Evolutionary conservation across 2,329 filamentous ascomycete genomes (phyloP).

Genomic region (Sclerotinia sclerotiorum): DNA sequence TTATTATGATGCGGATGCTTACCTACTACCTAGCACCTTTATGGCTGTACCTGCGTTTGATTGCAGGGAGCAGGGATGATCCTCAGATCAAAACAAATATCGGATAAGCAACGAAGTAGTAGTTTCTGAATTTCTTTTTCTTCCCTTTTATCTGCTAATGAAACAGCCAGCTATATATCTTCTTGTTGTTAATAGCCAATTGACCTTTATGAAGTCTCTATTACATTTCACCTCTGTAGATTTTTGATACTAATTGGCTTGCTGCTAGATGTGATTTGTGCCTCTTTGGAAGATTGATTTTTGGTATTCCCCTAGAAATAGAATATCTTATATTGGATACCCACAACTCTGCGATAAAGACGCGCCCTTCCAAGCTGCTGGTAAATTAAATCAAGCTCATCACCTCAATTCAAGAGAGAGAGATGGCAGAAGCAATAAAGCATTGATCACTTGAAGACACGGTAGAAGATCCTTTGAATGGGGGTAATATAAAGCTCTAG

Average conservation of each 20-base stretch:
- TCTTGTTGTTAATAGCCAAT: background rate
- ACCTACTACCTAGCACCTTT: background rate
- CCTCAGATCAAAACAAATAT: slow-evolving; percentile 9
- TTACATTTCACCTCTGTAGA: no score
- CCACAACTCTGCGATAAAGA: background rate
- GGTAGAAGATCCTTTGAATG: background rate
- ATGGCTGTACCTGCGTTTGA: slow-evolving; percentile 14
- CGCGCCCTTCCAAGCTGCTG: background rate
- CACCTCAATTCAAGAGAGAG: background rate
- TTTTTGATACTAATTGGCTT: no score
- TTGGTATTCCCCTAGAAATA: no score
- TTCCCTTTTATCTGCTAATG: background rate
- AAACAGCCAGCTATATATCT: background rate
- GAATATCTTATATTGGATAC: no score
- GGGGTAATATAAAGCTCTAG: background rate
- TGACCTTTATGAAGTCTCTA: no score
- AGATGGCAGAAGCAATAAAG: background rate
- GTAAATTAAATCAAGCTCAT: background rate
- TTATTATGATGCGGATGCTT: background rate
- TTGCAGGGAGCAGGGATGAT: slow-evolving; percentile 18
- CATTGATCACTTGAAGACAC: slow-evolving; percentile 4
- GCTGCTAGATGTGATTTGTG: no score
- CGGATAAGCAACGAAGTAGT: slow-evolving; percentile 20
- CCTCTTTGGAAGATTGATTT: no score
- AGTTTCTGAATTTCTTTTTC: background rate